A percentile compares a stretch with the other conserved stretches of the same genome.
Evolutionary conservation across 805 yeast species (phyloP).

Genomic region (Ogataea polymorpha): DNA sequence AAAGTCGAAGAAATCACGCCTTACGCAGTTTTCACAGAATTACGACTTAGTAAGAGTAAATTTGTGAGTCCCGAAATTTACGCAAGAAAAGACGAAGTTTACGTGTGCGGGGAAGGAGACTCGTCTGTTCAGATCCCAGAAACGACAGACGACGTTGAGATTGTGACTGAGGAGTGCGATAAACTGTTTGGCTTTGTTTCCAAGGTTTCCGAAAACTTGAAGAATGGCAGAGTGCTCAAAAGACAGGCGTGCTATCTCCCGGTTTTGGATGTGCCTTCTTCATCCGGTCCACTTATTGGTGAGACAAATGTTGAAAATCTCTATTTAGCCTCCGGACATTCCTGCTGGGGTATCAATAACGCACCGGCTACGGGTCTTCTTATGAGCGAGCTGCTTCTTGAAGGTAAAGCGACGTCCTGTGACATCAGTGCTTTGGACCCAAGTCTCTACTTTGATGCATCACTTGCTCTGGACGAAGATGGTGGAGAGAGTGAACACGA

Average conservation of each 20-base stretch:
- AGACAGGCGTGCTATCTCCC: conserved; percentile 96
- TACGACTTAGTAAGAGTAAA: conserved; percentile 61
- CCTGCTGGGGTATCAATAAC: conserved; percentile 98
- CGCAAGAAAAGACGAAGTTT: conserved; percentile 93
- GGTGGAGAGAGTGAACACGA: conserved; percentile 29
- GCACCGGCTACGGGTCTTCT: conserved; percentile 97
- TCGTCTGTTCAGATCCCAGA: conserved; percentile 88
- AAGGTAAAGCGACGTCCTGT: conserved; percentile 76
- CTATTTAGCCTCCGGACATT: conserved; percentile 86
- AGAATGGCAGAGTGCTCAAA: conserved; percentile 70
- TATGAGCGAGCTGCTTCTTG: conserved; percentile 81
- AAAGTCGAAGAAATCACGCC: conserved; percentile 74
- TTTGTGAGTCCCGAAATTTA: conserved; percentile 92
- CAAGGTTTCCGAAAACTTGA: conserved; percentile 63
- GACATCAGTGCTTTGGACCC: conserved; percentile 85
- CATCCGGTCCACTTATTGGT: conserved; percentile 92
- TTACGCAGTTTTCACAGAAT: conserved; percentile 90
- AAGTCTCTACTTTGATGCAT: conserved; percentile 77
- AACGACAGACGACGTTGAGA: conserved; percentile 89
- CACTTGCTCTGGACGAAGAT: conserved; percentile 35
- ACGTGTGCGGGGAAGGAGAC: conserved; percentile 97
- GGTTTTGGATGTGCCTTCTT: conserved; percentile 86
- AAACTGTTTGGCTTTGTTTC: conserved; percentile 80
- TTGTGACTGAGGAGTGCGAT: conserved; percentile 83
- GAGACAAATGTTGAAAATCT: conserved; percentile 82